Evolutionary conservation across 1,139 yeast species (phyloP).

Genomic region (Kurtzmaniella natalensis): DNA sequence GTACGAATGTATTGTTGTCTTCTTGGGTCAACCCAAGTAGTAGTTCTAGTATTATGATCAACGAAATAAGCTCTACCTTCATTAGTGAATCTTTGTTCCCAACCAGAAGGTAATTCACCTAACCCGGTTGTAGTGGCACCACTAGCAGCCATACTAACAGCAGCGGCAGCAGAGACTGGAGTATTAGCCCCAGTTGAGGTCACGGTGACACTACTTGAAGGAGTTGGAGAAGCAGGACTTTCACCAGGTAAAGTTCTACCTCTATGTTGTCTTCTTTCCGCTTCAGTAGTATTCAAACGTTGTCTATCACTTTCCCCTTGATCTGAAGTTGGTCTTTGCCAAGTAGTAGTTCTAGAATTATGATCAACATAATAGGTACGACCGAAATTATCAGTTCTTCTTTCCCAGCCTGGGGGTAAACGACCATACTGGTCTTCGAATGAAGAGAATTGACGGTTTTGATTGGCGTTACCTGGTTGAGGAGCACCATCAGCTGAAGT

Average conservation of each 20-base stretch:
- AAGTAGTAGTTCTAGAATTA: slow-evolving; percentile 93
- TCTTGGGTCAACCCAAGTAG: slow-evolving; percentile 99
- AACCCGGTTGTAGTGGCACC: slow-evolving; percentile 95
- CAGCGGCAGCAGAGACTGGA: slow-evolving; percentile 63
- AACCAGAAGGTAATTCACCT: slow-evolving; percentile 96
- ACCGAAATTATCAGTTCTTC: slow-evolving; percentile 95
- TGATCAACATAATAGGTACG: slow-evolving; percentile 98
- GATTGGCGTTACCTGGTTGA: slow-evolving; percentile 12
- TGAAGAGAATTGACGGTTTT: slow-evolving; percentile 70
- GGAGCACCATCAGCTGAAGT: slow-evolving; percentile 15
- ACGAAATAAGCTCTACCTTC: slow-evolving; percentile 98
- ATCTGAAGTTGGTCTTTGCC: slow-evolving; percentile 90
- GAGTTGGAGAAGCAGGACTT: slow-evolving; percentile 37
- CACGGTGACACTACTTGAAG: slow-evolving; percentile 43
- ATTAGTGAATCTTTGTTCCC: slow-evolving; percentile 98
- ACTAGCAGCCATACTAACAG: slow-evolving; percentile 76
- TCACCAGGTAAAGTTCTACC: slow-evolving; percentile 87
- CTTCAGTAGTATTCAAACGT: slow-evolving; percentile 64
- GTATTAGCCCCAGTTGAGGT: slow-evolving; percentile 42
- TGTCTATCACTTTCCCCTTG: slow-evolving; percentile 64
- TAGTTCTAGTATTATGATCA: slow-evolving; percentile 96
- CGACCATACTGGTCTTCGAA: slow-evolving; percentile 97
- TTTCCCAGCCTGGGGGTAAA: slow-evolving; percentile 98
- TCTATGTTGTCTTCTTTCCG: slow-evolving; percentile 87
- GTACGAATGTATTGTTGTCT: slow-evolving; percentile 97